phyloP scores from a whole-genome alignment of 2,329 filamentous ascomycete species.

The Trichoderma atrobrunneum region DNA sequence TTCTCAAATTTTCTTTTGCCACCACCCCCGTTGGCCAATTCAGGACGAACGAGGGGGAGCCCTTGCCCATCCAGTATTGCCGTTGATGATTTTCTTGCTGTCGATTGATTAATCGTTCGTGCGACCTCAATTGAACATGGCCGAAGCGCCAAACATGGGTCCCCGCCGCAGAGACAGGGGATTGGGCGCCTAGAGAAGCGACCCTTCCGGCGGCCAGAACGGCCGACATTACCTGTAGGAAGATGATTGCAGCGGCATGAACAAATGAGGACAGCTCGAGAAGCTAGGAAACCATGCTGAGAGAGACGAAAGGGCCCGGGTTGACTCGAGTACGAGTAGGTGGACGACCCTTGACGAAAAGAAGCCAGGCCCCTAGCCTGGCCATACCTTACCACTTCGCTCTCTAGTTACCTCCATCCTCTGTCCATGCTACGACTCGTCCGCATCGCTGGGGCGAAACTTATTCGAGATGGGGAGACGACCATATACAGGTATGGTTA shows the following conservation, averaged over 20 bases:
- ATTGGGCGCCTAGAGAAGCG: slow-evolving; percentile 19
- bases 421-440: slow-evolving; percentile 11
- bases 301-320: not conserved
- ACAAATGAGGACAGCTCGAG: not conserved
- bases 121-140: slow-evolving; percentile 21
- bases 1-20: slow-evolving; percentile 27
- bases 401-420: not conserved
- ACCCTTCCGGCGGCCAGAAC: slow-evolving; percentile 17
- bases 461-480: slow-evolving; percentile 42
- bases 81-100: slow-evolving; percentile 13
- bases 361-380: not conserved
- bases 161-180: slow-evolving; percentile 12
- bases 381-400: slow-evolving; percentile 7
- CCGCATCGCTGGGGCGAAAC: slow-evolving; percentile 29
- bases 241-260: not conserved
- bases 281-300: not conserved
- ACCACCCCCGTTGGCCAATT: slow-evolving; percentile 22
- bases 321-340: not conserved
- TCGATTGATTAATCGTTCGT: slow-evolving; percentile 20
- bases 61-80: not conserved
- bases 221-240: slow-evolving; percentile 5
- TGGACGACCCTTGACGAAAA: not conserved
- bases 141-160: slow-evolving; percentile 16
- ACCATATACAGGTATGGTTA: slow-evolving; percentile 28
- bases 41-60: not conserved